A percentile compares a stretch with the other conserved stretches of the same genome.
Evolutionary conservation across 2,329 filamentous ascomycete genomes (phyloP).

Genomic region (Neodidymelliopsis sp.): DNA sequence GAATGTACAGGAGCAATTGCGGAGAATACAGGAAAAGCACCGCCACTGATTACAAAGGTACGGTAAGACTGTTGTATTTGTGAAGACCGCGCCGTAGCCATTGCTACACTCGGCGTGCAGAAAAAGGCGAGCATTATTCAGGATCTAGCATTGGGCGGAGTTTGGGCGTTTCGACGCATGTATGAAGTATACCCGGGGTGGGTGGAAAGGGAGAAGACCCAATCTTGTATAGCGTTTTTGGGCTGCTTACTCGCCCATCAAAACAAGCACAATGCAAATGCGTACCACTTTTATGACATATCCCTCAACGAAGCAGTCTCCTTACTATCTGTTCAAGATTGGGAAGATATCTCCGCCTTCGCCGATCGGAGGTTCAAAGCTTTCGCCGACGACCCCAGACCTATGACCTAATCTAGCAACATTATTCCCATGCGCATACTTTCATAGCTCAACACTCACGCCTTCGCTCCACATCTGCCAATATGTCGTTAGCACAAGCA

Average conservation of each 20-base stretch:
- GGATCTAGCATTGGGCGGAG: conserved; percentile 26
- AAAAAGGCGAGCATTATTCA: background rate
- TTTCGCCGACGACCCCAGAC: conserved; percentile 38
- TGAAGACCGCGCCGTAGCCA: background rate
- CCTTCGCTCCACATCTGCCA: conserved; percentile 14
- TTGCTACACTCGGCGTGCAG: too few species aligned
- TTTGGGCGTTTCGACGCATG: conserved; percentile 21
- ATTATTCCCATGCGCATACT: conserved; percentile 44
- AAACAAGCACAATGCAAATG: conserved; percentile 3
- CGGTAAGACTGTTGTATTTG: conserved; percentile 6
- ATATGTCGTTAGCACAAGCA: conserved; percentile 47
- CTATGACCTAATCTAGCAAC: conserved; percentile 44
- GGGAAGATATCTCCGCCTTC: conserved; percentile 17
- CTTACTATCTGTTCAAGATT: background rate
- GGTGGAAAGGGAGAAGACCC: conserved; percentile 6
- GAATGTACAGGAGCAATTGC: conserved; percentile 87
- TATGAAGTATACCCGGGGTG: conserved; percentile 19
- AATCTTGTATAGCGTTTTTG: conserved; percentile 12
- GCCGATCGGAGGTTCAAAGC: conserved; percentile 39
- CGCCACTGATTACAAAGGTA: conserved; percentile 24
- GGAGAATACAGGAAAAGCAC: conserved; percentile 67
- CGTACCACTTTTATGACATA: too few species aligned
- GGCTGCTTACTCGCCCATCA: conserved; percentile 2
- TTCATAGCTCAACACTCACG: conserved; percentile 30
- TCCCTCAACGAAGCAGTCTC: too few species aligned